phyloP scores from a whole-genome alignment of 495 filamentous ascomycete genomes.

The Aspergillus incahuasiensis region DNA sequence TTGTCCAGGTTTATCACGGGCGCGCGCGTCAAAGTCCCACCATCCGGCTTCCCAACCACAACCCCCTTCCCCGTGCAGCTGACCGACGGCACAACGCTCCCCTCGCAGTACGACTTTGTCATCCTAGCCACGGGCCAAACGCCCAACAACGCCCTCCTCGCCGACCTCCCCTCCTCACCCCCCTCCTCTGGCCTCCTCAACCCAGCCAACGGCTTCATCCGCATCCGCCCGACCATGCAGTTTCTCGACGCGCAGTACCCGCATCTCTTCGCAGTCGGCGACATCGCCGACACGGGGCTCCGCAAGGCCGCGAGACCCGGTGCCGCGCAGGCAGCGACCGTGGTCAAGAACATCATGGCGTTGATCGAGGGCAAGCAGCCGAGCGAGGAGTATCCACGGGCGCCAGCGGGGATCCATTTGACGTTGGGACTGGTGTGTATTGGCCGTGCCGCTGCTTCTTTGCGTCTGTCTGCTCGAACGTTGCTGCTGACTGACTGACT shows the following conservation, averaged over 20 bases:
- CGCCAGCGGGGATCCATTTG: conserved; percentile 43
- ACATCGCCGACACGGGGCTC: conserved; percentile 56
- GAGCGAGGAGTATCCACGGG: conserved; percentile 29
- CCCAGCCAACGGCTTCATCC: conserved; percentile 46
- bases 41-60: conserved; percentile 27
- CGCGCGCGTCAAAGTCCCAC: conserved; percentile 30
- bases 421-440: conserved; percentile 48
- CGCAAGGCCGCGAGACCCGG: conserved; percentile 53
- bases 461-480: too few species aligned
- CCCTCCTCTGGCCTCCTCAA: conserved; percentile 34
- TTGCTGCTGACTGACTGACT: too few species aligned
- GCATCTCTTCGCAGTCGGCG: conserved; percentile 55
- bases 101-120: conserved; percentile 30
- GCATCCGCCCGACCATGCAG: conserved; percentile 53
- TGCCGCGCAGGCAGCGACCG: conserved; percentile 46
- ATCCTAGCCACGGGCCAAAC: conserved; percentile 55
- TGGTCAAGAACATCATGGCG: conserved; percentile 49
- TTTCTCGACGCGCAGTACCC: conserved; percentile 43
- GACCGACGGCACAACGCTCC: conserved; percentile 30
- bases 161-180: conserved; percentile 37
- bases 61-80: conserved; percentile 28
- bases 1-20: conserved; percentile 31
- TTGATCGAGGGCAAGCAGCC: conserved; percentile 35
- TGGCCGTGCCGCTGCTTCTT: too few species aligned
- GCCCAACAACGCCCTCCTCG: conserved; percentile 50